A percentile compares a stretch with the other conserved stretches of the same genome.
These are phyloP conservation scores for Verticillium albo-atrum DNA, from an alignment of 2,329 filamentous ascomycete species.

Conservation along the genomic window DNA sequence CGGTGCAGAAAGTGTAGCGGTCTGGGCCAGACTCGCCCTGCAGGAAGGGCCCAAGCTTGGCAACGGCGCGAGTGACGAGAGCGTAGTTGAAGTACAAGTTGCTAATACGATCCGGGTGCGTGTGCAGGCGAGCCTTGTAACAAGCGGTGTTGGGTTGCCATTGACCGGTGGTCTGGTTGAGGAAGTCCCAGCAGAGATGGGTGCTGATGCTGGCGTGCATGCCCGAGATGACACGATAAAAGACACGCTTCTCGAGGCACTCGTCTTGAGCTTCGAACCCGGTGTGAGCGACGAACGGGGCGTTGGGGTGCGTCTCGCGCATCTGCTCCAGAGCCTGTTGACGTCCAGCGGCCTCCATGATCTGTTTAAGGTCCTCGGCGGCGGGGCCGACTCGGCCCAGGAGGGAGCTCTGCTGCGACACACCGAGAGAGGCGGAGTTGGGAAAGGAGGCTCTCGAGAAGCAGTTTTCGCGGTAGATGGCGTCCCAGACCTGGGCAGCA, in stretches of 20 bases:
- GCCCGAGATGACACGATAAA: conserved; percentile 89
- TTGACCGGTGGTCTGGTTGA: conserved; percentile 90
- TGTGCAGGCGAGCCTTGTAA: conserved; percentile 82
- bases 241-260: conserved; percentile 97
- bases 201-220: conserved; percentile 98
- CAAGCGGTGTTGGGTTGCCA: conserved; percentile 90
- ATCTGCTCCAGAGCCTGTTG: conserved; percentile 59
- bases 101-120: conserved; percentile 83
- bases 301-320: conserved; percentile 49
- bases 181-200: conserved; percentile 91
- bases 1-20: conserved; percentile 87
- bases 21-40: conserved; percentile 28
- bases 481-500: conserved; percentile 88
- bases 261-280: conserved; percentile 80
- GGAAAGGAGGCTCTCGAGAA: conserved; percentile 69
- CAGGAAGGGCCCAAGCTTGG: conserved; percentile 82
- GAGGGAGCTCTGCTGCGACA: conserved; percentile 44
- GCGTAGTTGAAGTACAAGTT: conserved; percentile 99
- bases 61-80: conserved; percentile 83
- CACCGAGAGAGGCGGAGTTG: conserved; percentile 50
- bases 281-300: conserved; percentile 57
- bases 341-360: conserved; percentile 54
- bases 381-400: conserved; percentile 54
- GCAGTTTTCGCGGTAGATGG: conserved; percentile 96
- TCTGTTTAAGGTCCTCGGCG: conserved; percentile 56